Conservation (phyloP, 2,329 filamentous ascomycete genomes). For the Periconia macrospinosa region DNA sequence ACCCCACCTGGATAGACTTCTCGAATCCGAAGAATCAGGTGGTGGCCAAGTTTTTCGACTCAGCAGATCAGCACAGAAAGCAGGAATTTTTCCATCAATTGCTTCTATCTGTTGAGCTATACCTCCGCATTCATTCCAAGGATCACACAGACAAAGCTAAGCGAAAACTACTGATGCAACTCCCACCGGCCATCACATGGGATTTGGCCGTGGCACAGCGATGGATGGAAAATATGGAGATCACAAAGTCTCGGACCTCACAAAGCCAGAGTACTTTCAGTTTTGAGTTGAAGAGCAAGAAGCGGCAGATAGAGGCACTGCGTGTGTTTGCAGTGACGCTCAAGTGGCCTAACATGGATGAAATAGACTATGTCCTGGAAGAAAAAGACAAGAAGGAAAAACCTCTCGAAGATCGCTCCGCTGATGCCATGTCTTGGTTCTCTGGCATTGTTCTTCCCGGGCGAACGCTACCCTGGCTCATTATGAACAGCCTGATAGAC, state of each 20-base stretch:
- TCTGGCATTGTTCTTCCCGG: conserved; percentile 73
- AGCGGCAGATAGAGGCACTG: conserved; percentile 69
- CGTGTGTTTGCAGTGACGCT: conserved; percentile 70
- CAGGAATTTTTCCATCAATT: conserved; percentile 75
- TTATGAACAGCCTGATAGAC: conserved; percentile 78
- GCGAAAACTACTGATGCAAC: conserved; percentile 63
- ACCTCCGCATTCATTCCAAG: conserved; percentile 67
- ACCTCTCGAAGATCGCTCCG: conserved; percentile 62
- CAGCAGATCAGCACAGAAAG: conserved; percentile 60
- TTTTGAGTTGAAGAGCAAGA: conserved; percentile 67
- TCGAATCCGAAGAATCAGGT: conserved; percentile 71
- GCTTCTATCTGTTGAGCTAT: conserved; percentile 72
- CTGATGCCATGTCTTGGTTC: conserved; percentile 77
- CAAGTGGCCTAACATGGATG: conserved; percentile 74
- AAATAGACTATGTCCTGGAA: conserved; percentile 64
- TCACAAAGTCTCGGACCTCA: conserved; percentile 61
- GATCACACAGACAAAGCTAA: conserved; percentile 65
- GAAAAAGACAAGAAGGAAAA: conserved; percentile 56
- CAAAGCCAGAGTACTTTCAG: conserved; percentile 51
- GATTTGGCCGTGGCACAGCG: conserved; percentile 71
- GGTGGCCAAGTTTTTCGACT: conserved; percentile 70
- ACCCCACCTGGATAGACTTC: conserved; percentile 75
- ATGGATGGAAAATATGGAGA: conserved; percentile 71
- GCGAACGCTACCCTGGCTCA: conserved; percentile 69
- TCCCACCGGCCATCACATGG: conserved; percentile 73